Conservation (phyloP, 1,284 basidiomycete species). For the Puccinia coronata region DNA sequence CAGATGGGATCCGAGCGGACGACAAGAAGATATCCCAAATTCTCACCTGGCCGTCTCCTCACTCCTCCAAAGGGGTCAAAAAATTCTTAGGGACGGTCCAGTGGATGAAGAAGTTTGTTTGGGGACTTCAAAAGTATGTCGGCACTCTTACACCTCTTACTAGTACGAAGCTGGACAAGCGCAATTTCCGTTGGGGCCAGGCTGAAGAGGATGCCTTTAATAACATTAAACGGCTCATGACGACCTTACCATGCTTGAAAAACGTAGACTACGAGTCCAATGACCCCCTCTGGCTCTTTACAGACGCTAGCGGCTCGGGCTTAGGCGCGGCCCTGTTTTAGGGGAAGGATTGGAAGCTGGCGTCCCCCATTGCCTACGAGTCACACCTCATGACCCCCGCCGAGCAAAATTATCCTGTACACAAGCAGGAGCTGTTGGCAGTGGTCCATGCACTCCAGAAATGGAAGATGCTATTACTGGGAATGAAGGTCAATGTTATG, state of each 20-base stretch:
- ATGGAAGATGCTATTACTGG: conserved; percentile 56
- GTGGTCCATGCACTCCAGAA: conserved; percentile 2
- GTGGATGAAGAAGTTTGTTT: not conserved
- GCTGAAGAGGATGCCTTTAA: not conserved
- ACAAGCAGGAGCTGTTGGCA: not conserved
- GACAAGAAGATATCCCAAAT: conserved; percentile 55
- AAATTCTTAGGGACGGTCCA: conserved; percentile 57
- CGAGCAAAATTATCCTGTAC: not conserved
- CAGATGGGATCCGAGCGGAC: not conserved
- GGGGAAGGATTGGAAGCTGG: not conserved
- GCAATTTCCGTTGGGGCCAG: not conserved
- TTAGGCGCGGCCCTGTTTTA: not conserved
- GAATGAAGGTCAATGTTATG: conserved; percentile 53
- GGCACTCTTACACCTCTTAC: not conserved
- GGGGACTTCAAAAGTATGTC: not conserved
- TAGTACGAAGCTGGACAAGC: not conserved
- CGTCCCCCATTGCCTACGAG: not conserved
- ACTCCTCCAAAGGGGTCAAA: conserved; percentile 56
- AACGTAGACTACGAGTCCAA: not conserved
- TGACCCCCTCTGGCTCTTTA: not conserved
- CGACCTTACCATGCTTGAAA: not conserved
- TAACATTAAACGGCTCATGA: conserved; percentile 10
- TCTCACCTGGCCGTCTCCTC: conserved; percentile 59
- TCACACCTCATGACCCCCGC: not conserved
- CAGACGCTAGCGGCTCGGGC: not conserved